Percentiles rank a stretch among this genome's conserved stretches.
Evolutionary conservation across 257 asterid species (phyloP).

Genomic region (Knoxia roxburghii): DNA sequence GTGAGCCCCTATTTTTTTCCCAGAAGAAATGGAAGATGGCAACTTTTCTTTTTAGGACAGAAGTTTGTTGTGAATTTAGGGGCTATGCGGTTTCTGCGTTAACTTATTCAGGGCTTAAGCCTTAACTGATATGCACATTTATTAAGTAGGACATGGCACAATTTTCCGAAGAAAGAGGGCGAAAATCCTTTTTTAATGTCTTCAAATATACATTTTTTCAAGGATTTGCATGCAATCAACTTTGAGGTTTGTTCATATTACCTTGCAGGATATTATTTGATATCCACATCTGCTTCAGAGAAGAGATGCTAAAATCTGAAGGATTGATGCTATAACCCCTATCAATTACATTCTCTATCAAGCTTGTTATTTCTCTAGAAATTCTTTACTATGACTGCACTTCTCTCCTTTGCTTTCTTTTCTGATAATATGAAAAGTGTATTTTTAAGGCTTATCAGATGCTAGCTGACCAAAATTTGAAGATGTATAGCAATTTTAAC

Average conservation of each 20-base stretch:
- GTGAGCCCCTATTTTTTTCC: constrained; percentile 25
- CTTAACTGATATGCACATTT: too few species aligned
- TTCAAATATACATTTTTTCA: too few species aligned
- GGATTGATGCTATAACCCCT: too few species aligned
- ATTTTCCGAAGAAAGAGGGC: too few species aligned
- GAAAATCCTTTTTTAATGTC: neutral
- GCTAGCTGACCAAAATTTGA: neutral
- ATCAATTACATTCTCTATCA: neutral
- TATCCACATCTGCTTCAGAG: neutral
- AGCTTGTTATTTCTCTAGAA: neutral
- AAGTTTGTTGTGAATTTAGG: neutral
- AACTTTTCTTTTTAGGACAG: neutral
- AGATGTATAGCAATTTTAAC: neutral
- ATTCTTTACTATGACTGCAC: neutral
- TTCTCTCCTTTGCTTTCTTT: neutral
- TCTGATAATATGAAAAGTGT: neutral
- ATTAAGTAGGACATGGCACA: neutral
- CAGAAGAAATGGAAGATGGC: neutral
- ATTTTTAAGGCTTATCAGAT: neutral
- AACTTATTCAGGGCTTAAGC: neutral
- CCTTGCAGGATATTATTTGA: neutral
- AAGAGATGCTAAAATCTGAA: too few species aligned
- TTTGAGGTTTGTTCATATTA: too few species aligned
- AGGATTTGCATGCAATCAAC: neutral
- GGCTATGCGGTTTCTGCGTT: neutral